A percentile compares a stretch with the other conserved stretches of the same genome.
These are phyloP conservation scores for Metschnikowia drakensbergensis DNA, from an alignment of 805 yeast genomes.

Conservation along the genomic window DNA sequence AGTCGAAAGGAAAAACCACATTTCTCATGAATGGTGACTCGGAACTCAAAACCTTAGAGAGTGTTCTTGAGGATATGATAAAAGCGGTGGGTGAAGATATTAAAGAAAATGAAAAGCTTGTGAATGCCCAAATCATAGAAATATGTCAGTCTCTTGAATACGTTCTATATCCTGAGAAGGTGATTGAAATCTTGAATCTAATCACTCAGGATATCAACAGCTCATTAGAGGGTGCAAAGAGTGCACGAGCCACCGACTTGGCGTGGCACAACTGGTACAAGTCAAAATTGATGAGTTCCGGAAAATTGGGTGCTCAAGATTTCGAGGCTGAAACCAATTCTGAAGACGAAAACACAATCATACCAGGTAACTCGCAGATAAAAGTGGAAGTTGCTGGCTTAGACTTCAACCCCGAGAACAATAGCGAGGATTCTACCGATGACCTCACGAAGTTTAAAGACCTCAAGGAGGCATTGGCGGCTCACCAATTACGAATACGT, in stretches of 20 bases:
- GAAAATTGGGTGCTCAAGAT: constrained; percentile 23
- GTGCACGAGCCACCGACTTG: constrained; percentile 1
- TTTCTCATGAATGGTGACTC: constrained; percentile 18
- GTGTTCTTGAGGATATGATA: constrained; percentile 64
- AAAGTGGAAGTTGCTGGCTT: background rate
- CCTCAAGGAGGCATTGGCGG: constrained; percentile 25
- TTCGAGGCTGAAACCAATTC: constrained; percentile 1
- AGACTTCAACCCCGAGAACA: background rate
- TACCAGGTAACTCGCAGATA: background rate
- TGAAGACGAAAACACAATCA: constrained; percentile 1
- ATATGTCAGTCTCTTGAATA: constrained; percentile 70
- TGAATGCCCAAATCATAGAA: constrained; percentile 43
- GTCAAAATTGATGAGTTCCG: constrained; percentile 1
- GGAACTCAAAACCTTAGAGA: constrained; percentile 49
- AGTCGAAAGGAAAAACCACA: constrained; percentile 9
- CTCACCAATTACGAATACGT: constrained; percentile 34
- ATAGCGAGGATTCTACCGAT: constrained; percentile 5
- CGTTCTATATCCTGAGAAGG: constrained; percentile 46
- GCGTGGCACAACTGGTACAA: background rate
- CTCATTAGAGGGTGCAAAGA: constrained; percentile 1
- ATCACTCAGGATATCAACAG: constrained; percentile 22
- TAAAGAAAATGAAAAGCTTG: constrained; percentile 46
- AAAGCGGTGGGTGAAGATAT: constrained; percentile 51
- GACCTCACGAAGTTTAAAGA: constrained; percentile 6
- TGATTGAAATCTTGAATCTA: constrained; percentile 44